A percentile compares a stretch with the other conserved stretches of the same genome.
Evolutionary conservation across 345 rosid genomes (phyloP).

Genomic region (Adansonia digitata): DNA sequence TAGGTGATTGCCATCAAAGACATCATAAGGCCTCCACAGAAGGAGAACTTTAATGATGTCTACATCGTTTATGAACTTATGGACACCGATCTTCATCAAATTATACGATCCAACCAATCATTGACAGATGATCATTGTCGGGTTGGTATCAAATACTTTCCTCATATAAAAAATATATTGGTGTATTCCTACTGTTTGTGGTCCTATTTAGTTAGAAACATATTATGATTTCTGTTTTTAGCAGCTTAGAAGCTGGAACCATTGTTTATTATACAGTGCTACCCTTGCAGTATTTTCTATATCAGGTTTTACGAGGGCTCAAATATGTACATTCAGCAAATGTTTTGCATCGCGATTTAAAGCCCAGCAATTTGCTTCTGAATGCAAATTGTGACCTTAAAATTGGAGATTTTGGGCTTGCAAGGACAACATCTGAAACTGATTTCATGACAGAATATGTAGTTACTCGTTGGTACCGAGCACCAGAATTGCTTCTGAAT

Average conservation of each 20-base stretch:
- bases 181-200: background rate
- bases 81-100: conserved; percentile 98
- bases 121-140: conserved; percentile 91
- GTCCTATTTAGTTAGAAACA: background rate
- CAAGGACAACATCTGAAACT: conserved; percentile 97
- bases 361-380: conserved; percentile 92
- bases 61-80: conserved; percentile 85
- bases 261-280: conserved; percentile 18
- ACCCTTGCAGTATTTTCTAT: conserved; percentile 81
- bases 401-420: conserved; percentile 98
- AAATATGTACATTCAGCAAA: conserved; percentile 93
- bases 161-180: background rate
- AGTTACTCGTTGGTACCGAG: conserved; percentile 98
- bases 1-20: conserved; percentile 88
- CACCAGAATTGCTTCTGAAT: conserved; percentile 96
- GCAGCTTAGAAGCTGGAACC: conserved; percentile 11
- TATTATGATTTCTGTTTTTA: background rate
- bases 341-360: conserved; percentile 93
- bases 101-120: conserved; percentile 76
- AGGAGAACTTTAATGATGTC: conserved; percentile 92
- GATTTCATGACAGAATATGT: conserved; percentile 99
- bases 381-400: conserved; percentile 93
- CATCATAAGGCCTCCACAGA: conserved; percentile 85
- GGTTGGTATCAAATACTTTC: conserved; percentile 34
- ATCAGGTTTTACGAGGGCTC: conserved; percentile 92